Base-by-base conservation (phyloP, 805 yeast genomes). In the Myxozyma mucilagina region DNA sequence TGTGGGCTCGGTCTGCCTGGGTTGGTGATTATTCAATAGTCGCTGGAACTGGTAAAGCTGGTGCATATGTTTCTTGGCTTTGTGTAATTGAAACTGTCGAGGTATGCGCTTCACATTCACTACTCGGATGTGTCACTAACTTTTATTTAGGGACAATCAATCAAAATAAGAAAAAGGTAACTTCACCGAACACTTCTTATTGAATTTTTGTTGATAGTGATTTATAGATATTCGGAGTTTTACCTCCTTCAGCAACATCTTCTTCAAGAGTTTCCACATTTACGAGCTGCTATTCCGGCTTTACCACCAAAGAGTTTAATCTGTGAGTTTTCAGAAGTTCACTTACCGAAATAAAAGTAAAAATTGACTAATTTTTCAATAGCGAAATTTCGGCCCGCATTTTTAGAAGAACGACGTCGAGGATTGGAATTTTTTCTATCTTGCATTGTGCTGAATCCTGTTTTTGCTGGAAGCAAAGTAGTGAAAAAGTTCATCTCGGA, bases 151-250 rank as follows among this genome's bases (percentile, higher is more conserved):
- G 45, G 45, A 41, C 45, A 41, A 16, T 13, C 45, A 3, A 41
- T 41, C 4, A 10, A 20, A 16, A 9, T 41, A 2, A 41, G 45
- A 41, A 41, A 41, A 41, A 1, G 45, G 45, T 41, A 20, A 41
- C 10, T n/a, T 2, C 18, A 20, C n/a, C n/a, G n/a, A 38, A 38
- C 3, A 13, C n/a, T 5, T 13, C 13, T 5, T 11, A 38, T n/a
- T n/a, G 41, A 38, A 18, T 4, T n/a, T 31, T 47, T 11, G 29
- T 35, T 49, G 20, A 45, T 39, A 7, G 42, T 11, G 24, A 18
- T 47, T 31, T 31, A 11, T 3, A 78, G 96, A 42, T 89, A 87
- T 72, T 80, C 84, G 39, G 93, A 89, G 48, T 82, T 89, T 62
- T 85, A 74, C 43, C 63, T 60, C 36, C 76, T 89, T 39, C 76